These are phyloP conservation scores for Penicillium salamii DNA, from an alignment of 495 filamentous ascomycete species.

Conservation along the genomic window DNA sequence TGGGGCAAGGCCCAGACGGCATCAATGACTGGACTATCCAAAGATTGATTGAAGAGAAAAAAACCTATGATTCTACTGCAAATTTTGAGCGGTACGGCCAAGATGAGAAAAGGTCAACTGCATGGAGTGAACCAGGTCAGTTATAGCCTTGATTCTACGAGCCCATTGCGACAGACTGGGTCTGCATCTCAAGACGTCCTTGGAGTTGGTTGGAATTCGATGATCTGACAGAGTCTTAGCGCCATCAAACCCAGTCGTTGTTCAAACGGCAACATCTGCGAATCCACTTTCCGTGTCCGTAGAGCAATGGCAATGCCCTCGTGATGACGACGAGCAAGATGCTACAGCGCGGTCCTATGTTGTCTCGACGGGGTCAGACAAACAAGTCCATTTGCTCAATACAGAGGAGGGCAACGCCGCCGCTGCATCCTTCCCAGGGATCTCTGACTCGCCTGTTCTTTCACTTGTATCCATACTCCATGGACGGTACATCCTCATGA, in stretches of 20 bases:
- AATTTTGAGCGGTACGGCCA: conserved; percentile 54
- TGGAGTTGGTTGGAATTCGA: not conserved
- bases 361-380: conserved; percentile 52
- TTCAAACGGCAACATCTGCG: conserved; percentile 45
- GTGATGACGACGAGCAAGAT: conserved; percentile 10
- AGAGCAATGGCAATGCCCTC: conserved; percentile 30
- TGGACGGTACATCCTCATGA: conserved; percentile 41
- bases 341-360: conserved; percentile 24
- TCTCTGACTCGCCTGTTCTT: conserved; percentile 62
- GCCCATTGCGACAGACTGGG: not conserved
- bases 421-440: conserved; percentile 28
- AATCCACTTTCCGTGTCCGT: conserved; percentile 56
- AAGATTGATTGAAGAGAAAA: conserved; percentile 63
- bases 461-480: conserved; percentile 38
- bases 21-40: conserved; percentile 58
- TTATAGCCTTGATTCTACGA: not conserved
- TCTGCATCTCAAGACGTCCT: not conserved
- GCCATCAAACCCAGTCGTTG: conserved; percentile 41
- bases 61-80: conserved; percentile 54
- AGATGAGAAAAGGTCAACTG: conserved; percentile 30
- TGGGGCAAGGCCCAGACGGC: conserved; percentile 38
- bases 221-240: conserved; percentile 33
- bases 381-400: conserved; percentile 46
- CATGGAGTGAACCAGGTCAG: conserved; percentile 53
- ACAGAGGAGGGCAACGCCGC: conserved; percentile 21